Conservation (phyloP, 139 green algal genomes). For the Coccomyxa sp. region DNA sequence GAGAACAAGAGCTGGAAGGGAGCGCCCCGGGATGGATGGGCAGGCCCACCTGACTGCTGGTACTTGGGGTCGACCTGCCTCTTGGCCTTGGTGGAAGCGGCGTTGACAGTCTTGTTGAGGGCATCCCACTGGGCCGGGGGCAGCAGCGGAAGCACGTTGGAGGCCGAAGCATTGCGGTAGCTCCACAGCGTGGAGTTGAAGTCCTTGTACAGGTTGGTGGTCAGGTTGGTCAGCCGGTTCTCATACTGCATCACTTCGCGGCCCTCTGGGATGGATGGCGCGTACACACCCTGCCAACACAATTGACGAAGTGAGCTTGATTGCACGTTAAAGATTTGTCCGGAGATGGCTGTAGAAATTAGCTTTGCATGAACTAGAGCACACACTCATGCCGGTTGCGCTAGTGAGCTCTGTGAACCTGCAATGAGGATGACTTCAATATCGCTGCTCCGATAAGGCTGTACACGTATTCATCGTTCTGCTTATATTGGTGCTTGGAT, state of each 20-base stretch:
- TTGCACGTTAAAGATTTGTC: background rate
- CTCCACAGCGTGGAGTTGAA: slow-evolving; percentile 10
- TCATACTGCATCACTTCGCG: background rate
- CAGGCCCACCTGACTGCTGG: background rate
- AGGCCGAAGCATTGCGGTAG: background rate
- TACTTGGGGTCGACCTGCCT: slow-evolving; percentile 1
- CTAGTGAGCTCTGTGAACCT: too few relatives aligned
- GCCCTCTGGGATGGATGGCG: background rate
- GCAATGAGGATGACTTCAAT: too few relatives aligned
- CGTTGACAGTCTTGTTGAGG: slow-evolving; percentile 8
- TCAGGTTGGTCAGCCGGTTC: slow-evolving; percentile 1
- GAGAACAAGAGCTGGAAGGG: too few relatives aligned
- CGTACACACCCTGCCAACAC: slow-evolving; percentile 17
- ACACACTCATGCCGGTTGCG: too few relatives aligned
- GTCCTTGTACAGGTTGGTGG: slow-evolving; percentile 6
- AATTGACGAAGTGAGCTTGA: background rate
- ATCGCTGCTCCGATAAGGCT: too few relatives aligned
- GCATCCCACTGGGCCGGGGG: background rate
- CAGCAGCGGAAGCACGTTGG: background rate
- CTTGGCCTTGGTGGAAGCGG: background rate
- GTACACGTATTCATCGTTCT: too few relatives aligned
- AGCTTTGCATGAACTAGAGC: background rate
- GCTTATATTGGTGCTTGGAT: too few relatives aligned
- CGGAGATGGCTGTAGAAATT: background rate
- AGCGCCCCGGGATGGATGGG: background rate